Evolutionary conservation across 495 filamentous ascomycete genomes (phyloP), one percentile per base, ranked within the genome.

Genomic region (Penicillium salamii): DNA sequence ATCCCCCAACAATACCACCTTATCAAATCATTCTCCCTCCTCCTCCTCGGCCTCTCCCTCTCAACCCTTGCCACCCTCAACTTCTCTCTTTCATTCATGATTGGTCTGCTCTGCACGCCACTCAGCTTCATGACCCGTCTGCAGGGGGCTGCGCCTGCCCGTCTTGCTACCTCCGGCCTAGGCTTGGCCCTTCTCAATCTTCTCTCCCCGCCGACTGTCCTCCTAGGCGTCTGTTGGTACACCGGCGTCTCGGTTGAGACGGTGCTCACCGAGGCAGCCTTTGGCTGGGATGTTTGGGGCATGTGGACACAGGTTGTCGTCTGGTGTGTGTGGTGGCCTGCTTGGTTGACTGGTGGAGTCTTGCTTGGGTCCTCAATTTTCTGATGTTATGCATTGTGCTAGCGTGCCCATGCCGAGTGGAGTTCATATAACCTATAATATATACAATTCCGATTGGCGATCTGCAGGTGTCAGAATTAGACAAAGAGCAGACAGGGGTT

Each of bases 311-410:
- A 86, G 50, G 82, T 97, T 7, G 84, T 97, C 31, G 84, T 97
- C 14, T 98, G 95, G 90, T 89, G 89, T 65, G 89, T 97, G 23
- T 98, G 93, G 93, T 98, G 92, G 92, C 95, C 93, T 7, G 90
- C 89, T 18, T 97, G 93, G 95, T 57, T 96, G 43, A 78, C 81
- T 12, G 90, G 79, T 17, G 70, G 71, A 49, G 71, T 85, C 0
- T 55, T 80, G 46, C 53, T 79, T 34, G 73, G 71, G 40, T 62
- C 64, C 44, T 74, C 69, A 7, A 49, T 74, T 28, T 72, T 74
- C 45, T 71, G 45, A 59, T 37, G 18, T 28, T 42, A 20, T 46
- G n/a, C 42, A 24, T 21, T 26, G 18, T 24, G 21, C 7, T 34
- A 14, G 19, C 13, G 21, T 18, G 15, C 14, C 5, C 14, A 20